phyloP scores from a whole-genome alignment of 1,284 basidiomycete genomes.

The Agaricales sp. region DNA sequence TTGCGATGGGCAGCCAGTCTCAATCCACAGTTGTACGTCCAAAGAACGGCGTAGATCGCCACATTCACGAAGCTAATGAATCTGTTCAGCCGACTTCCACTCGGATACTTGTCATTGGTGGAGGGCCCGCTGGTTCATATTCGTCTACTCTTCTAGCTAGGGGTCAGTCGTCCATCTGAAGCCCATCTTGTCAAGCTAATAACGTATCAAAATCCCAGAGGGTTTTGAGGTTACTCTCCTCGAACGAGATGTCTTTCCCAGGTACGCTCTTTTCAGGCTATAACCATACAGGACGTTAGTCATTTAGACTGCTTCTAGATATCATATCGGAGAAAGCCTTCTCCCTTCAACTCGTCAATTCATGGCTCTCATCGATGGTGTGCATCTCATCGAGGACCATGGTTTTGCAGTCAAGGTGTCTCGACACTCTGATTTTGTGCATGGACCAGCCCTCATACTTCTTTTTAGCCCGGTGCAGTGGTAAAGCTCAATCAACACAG shows the following conservation, averaged over 20 bases:
- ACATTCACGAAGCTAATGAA: not conserved
- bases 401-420: conserved; percentile 48
- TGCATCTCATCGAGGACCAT: conserved; percentile 36
- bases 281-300: conserved; percentile 2
- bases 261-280: conserved; percentile 21
- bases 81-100: not conserved
- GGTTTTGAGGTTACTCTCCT: conserved; percentile 40
- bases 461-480: conserved; percentile 19
- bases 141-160: conserved; percentile 53
- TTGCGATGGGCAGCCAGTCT: not conserved
- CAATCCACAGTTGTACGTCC: not conserved
- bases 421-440: not conserved
- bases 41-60: not conserved
- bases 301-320: conserved; percentile 23
- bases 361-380: conserved; percentile 49
- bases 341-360: conserved; percentile 53
- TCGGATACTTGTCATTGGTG: conserved; percentile 18
- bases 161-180: not conserved
- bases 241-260: conserved; percentile 60
- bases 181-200: too few species aligned
- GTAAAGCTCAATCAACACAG: conserved; percentile 35
- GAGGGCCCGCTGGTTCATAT: conserved; percentile 66
- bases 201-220: too few species aligned
- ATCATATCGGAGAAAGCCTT: conserved; percentile 57
- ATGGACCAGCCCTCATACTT: not conserved